phyloP scores from a whole-genome alignment of 345 rosid genomes.

The Brassica incana region DNA sequence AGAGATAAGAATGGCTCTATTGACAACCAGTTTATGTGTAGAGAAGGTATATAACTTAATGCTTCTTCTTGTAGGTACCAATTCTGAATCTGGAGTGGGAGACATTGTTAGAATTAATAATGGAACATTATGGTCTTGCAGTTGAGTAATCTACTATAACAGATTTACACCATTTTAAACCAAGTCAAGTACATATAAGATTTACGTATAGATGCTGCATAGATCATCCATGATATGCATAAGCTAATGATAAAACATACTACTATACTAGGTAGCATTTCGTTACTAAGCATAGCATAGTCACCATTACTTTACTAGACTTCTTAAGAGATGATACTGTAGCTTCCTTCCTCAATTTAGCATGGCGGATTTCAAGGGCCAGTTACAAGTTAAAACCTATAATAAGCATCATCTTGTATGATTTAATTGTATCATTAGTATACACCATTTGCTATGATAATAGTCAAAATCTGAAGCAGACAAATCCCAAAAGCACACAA shows the following conservation, averaged over 20 bases:
- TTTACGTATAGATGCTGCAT: not conserved
- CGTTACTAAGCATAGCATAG: not conserved
- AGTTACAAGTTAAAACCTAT: slow-evolving; percentile 1
- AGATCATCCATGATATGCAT: not conserved
- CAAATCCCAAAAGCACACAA: slow-evolving; percentile 34
- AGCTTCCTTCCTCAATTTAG: slow-evolving; percentile 5
- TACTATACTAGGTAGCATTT: not conserved
- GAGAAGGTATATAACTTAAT: not conserved
- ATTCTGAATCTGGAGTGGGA: too few species aligned
- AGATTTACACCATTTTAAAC: slow-evolving; percentile 2
- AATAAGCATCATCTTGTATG: not conserved
- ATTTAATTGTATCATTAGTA: not conserved
- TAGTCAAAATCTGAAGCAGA: slow-evolving; percentile 37
- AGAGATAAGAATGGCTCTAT: not conserved
- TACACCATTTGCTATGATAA: slow-evolving; percentile 23
- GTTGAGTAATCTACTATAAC: not conserved
- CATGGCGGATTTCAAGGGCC: slow-evolving; percentile 6
- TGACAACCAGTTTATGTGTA: not conserved
- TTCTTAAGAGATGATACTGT: not conserved
- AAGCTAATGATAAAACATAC: not conserved
- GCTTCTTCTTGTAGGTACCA: too few species aligned
- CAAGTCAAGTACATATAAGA: not conserved
- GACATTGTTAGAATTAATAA: too few species aligned
- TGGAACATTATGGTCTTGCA: too few species aligned
- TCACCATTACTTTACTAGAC: not conserved